Percentiles rank a stretch among this genome's conserved stretches.
phyloP scores from a whole-genome alignment of 148 eudicot species.

The Agrostemma githago region DNA sequence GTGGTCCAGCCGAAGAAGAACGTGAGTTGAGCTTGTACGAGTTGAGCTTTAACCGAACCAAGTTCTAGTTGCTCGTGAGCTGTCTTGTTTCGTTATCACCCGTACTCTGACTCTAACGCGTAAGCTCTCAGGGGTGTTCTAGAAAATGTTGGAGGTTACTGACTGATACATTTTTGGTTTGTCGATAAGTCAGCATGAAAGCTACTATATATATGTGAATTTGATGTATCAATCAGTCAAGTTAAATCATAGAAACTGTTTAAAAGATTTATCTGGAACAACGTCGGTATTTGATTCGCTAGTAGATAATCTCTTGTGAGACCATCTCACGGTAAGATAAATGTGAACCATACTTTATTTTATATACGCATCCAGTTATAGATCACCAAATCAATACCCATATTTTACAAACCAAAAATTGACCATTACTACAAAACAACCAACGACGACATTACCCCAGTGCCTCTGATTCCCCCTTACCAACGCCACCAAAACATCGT shows the following conservation, averaged over 20 bases:
- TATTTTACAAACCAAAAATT: not conserved
- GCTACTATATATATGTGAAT: not conserved
- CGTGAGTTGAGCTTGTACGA: no score
- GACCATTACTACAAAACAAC: not conserved
- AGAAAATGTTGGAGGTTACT: not conserved
- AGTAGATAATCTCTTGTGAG: no score
- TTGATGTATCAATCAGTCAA: not conserved
- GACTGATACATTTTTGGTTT: not conserved
- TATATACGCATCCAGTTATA: not conserved
- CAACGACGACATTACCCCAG: not conserved
- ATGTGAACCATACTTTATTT: no score
- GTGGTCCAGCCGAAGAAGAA: no score
- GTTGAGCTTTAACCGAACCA: no score
- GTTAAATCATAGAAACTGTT: not conserved
- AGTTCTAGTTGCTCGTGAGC: no score
- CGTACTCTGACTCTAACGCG: no score
- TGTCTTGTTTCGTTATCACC: no score
- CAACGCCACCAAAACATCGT: not conserved
- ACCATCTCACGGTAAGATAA: no score
- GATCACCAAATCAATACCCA: no score
- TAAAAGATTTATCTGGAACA: not conserved
- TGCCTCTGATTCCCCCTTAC: not conserved
- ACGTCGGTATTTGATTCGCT: not conserved
- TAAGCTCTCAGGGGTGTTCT: not conserved
- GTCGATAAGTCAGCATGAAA: not conserved